Evolutionary conservation across 345 rosid genomes (phyloP).

Genomic region (Abelmoschus esculentus): DNA sequence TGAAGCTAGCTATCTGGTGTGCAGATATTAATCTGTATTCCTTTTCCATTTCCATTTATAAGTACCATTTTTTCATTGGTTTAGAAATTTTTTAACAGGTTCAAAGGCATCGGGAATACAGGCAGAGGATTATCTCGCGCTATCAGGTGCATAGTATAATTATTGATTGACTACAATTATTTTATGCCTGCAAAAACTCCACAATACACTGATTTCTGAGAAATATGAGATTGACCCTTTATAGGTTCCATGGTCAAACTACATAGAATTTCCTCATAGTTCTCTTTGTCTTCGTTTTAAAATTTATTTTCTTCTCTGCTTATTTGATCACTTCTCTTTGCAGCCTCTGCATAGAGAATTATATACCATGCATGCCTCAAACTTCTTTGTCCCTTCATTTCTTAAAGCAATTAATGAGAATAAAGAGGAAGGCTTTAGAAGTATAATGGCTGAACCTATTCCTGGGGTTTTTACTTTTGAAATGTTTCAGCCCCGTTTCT

Average conservation of each 20-base stretch:
- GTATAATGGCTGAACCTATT: conserved; percentile 47
- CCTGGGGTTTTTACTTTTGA: conserved; percentile 72
- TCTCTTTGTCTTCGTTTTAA: background rate
- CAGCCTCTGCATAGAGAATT: conserved; percentile 78
- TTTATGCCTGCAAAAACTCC: background rate
- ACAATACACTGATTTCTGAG: background rate
- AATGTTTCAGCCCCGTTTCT: conserved; percentile 69
- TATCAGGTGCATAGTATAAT: conserved; percentile 49
- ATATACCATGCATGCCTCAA: conserved; percentile 46
- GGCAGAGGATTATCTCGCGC: conserved; percentile 58
- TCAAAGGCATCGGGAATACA: conserved; percentile 72
- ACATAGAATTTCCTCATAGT: background rate
- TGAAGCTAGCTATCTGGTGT: background rate
- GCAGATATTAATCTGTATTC: too few species aligned
- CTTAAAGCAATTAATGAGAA: conserved; percentile 49
- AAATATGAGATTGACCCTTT: too few species aligned
- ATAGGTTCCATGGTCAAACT: background rate
- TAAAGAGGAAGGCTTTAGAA: conserved; percentile 56
- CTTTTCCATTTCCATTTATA: background rate
- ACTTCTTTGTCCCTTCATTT: conserved; percentile 71
- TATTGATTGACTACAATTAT: background rate
- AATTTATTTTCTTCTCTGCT: background rate
- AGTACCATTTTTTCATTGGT: background rate
- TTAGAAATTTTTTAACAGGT: conserved; percentile 29
- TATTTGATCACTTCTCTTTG: conserved; percentile 20